A percentile compares a stretch with the other conserved stretches of the same genome.
Evolutionary conservation across 805 yeast genomes (phyloP).

Genomic region (Lipomyces yamanashiensis): DNA sequence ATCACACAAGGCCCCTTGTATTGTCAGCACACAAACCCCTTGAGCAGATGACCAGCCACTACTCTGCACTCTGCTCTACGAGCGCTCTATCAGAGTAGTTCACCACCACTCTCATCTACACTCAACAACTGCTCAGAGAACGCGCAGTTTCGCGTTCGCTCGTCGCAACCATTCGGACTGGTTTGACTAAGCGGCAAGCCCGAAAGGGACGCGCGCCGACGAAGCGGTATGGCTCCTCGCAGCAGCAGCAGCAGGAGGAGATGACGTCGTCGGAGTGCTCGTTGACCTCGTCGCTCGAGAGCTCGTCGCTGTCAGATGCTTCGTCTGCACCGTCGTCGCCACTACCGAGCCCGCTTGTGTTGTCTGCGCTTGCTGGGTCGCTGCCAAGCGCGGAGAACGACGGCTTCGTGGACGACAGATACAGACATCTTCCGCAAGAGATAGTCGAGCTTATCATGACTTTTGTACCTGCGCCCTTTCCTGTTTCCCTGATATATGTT

Average conservation of each 20-base stretch:
- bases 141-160: slow-evolving; percentile 13
- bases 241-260: slow-evolving; percentile 2
- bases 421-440: slow-evolving; percentile 70
- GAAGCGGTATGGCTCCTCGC: slow-evolving; percentile 33
- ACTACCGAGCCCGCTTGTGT: slow-evolving; percentile 43
- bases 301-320: slow-evolving; percentile 26
- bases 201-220: slow-evolving; percentile 40
- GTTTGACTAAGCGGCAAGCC: slow-evolving; percentile 39
- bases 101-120: neutral
- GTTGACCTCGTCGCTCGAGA: slow-evolving; percentile 41
- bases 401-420: slow-evolving; percentile 58
- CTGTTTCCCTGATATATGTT: slow-evolving; percentile 45
- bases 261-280: slow-evolving; percentile 46
- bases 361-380: slow-evolving; percentile 5
- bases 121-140: neutral
- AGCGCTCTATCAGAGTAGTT: no score
- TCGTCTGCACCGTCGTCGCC: slow-evolving; percentile 47
- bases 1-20: neutral
- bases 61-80: no score
- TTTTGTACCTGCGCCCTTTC: slow-evolving; percentile 73
- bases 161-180: slow-evolving; percentile 35
- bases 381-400: slow-evolving; percentile 44
- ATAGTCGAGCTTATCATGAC: slow-evolving; percentile 71
- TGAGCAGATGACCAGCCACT: neutral
- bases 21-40: neutral